Percentiles rank a stretch among this genome's conserved stretches.
Evolutionary conservation across 371 early-diverging fungal genomes (phyloP).

Genomic region (Choanephora cucurbitarum): DNA sequence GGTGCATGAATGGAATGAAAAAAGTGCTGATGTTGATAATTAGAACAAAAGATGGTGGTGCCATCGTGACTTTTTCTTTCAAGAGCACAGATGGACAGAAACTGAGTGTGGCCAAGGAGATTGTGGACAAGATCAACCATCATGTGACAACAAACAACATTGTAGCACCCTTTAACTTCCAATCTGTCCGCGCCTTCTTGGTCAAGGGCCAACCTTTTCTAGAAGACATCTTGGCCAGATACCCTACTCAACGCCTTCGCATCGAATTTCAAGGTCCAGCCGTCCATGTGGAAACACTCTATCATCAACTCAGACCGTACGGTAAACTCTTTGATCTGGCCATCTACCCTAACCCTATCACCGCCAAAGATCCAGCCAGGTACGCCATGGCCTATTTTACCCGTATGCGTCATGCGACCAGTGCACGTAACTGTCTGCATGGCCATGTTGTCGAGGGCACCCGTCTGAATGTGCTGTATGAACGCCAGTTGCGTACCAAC

Average conservation of each 20-base stretch:
- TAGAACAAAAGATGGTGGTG: constrained; percentile 56
- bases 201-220: constrained; percentile 84
- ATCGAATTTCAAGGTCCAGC: constrained; percentile 76
- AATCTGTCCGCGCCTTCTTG: constrained; percentile 60
- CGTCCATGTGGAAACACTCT: constrained; percentile 66
- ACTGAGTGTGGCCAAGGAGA: constrained; percentile 29
- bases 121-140: constrained; percentile 32
- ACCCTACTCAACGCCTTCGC: constrained; percentile 67
- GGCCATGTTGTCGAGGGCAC: constrained; percentile 71
- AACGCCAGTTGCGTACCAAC: constrained; percentile 63
- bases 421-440: constrained; percentile 89
- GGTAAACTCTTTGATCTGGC: constrained; percentile 84
- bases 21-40: constrained; percentile 3
- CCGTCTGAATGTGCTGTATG: constrained; percentile 71
- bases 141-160: constrained; percentile 41
- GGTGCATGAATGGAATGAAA: too few species aligned
- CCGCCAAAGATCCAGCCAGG: constrained; percentile 73
- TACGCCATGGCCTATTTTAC: constrained; percentile 80
- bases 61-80: constrained; percentile 44
- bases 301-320: constrained; percentile 72
- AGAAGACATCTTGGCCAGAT: constrained; percentile 82
- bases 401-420: constrained; percentile 76
- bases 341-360: constrained; percentile 50
- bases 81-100: constrained; percentile 30
- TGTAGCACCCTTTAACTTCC: constrained; percentile 65